Base-by-base conservation (phyloP, 441 rosid species). In the Arabidopsis lyrata region DNA sequence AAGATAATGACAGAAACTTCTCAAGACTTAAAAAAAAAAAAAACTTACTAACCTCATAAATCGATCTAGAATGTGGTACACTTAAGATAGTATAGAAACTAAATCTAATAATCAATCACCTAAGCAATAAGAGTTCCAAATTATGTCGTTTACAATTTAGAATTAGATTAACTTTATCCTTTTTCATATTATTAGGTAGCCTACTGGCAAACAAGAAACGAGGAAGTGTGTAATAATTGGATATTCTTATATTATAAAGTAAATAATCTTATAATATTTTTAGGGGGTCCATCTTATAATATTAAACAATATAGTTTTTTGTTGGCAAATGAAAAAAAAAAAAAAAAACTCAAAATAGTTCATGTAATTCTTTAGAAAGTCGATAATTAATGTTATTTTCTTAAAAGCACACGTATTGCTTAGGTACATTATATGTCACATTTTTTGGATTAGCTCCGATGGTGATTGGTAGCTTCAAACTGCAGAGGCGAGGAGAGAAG, bases 351-450 rank as follows among this genome's bases (percentile, higher is more conserved):
- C 39, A 55, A 54, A 54, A 68, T 24, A 24, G 27, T 24, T 24
- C 27, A 24, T 24, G 27, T 24, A 24, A 41, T 27, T 39, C 27
- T 38, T 8, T 3, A 12, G 35, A 14, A n/a, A 38, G 22, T 45
- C 8, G 59, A 57, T 47, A 48, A 52, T 22, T 50, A 57, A 49
- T 47, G 42, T 27, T 15, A 27, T 55, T 22, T 31, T 48, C 2
- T 66, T 16, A 18, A 31, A 55, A 53, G 58, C 75, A 69, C 66
- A 76, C 79, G 79, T 76, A 63, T 56, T 76, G 79, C 79, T 76
- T 63, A 76, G 75, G 70, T 60, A 70, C 47, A 20, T 48, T 27
- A 7, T 63, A 63, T 69, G 79, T 76, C 79, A 76, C 60, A n/a
- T 11, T 27, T 62, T 61, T 49, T 50, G 27, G 61, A 39, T 67